These are phyloP conservation scores for Scopulariopsis brevicaulis DNA, from an alignment of 2,329 filamentous ascomycete genomes.

Conservation along the genomic window DNA sequence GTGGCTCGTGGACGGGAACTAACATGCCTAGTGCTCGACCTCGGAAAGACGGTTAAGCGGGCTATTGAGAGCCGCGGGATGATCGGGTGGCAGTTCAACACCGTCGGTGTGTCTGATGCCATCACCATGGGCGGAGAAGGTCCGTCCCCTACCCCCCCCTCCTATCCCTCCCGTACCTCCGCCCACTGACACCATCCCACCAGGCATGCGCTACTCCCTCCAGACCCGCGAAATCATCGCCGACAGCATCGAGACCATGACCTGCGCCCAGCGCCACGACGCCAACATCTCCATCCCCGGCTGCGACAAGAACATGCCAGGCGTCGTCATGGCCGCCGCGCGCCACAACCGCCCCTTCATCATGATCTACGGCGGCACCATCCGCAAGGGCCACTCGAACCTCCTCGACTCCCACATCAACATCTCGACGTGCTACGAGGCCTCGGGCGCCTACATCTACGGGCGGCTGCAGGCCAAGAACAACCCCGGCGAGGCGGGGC, in stretches of 20 bases:
- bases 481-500: conserved; percentile 46
- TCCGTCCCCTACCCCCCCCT: conserved; percentile 20
- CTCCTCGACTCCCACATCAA: conserved; percentile 73
- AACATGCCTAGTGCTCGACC: conserved; percentile 54
- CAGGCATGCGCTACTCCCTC: conserved; percentile 87
- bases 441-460: conserved; percentile 72
- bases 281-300: conserved; percentile 88
- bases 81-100: conserved; percentile 93
- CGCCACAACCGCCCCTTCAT: conserved; percentile 85
- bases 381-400: conserved; percentile 72
- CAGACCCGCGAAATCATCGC: conserved; percentile 88
- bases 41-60: conserved; percentile 80
- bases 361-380: conserved; percentile 93
- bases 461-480: conserved; percentile 62
- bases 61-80: conserved; percentile 72
- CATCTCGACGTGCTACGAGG: conserved; percentile 81
- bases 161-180: conserved; percentile 2
- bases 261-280: conserved; percentile 84
- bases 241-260: conserved; percentile 88
- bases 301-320: conserved; percentile 98
- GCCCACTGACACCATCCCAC: not conserved
- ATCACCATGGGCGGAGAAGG: conserved; percentile 95
- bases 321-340: conserved; percentile 80
- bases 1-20: not conserved
- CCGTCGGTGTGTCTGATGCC: conserved; percentile 76